Evolutionary conservation across 768 basidiomycete genomes (phyloP), one percentile per base, ranked within the genome.

Genomic region (Suillus discolor): DNA sequence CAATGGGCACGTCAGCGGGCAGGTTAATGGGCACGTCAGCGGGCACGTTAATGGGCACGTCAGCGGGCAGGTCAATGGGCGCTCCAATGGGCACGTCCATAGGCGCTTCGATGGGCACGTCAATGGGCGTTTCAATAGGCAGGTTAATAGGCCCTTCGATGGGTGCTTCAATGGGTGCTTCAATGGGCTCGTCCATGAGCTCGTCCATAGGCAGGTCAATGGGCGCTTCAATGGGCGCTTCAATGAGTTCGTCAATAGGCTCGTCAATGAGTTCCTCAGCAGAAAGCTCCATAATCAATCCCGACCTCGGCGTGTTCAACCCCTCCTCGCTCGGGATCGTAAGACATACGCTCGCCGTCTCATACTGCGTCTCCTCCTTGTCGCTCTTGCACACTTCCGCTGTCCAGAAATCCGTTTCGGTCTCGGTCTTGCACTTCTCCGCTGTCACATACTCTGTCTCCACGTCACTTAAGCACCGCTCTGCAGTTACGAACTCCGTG

Each of bases 371-470:
- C 18, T 72, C 59, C 62, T 76, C 75, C 0, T 69, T 67, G 54
- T 70, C 66, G 54, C 73, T 75, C 65, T 76, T 72, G n/a, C 84
- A 81, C 16, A 74, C 15, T 53, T 83, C 83, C 5, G 85, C 86
- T 2, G 82, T 83, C 23, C 82, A 73, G 57, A 81, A 81, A 44
- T 85, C 85, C 8, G 83, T 82, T 28, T 79, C 76, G 6, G 72
- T 72, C 49, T 82, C 81, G 11, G 81, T 77, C 41, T 77, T 72
- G 70, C 84, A 85, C 20, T 82, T 77, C 28, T 83, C 77, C 45
- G 79, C 87, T 23, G 86, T 88, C 38, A 78, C 74, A 66, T 84
- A 91, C 64, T 83, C 80, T 0, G 82, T 81, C n/a, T 78, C 71
- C 7, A 73, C 66, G 36, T 83, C 82, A 1, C 81, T 79, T 31